Percentiles rank a stretch among this genome's conserved stretches.
Evolutionary conservation across 2,329 filamentous ascomycete genomes (phyloP).

Genomic region (Ophioceras dolichostomum): DNA sequence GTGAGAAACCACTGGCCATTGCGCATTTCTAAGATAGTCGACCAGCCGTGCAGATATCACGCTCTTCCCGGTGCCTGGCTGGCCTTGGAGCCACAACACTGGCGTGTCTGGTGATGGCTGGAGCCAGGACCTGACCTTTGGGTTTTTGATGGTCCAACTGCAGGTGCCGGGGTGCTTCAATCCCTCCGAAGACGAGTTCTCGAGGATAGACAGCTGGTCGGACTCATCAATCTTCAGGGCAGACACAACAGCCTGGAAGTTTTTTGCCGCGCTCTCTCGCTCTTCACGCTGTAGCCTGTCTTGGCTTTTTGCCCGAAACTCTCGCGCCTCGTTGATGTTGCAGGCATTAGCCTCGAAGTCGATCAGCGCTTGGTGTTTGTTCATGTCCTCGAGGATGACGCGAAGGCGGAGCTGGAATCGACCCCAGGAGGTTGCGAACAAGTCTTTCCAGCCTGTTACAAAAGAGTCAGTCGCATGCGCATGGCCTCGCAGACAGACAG

Average conservation of each 20-base stretch:
- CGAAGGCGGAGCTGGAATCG: conserved; percentile 22
- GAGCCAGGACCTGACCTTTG: conserved; percentile 14
- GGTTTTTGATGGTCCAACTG: conserved; percentile 18
- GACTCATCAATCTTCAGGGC: conserved; percentile 19
- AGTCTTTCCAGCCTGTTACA: conserved; percentile 18
- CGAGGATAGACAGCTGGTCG: conserved; percentile 17
- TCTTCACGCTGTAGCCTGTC: conserved; percentile 12
- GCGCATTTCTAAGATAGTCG: conserved; percentile 12
- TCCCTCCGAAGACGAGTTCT: conserved; percentile 12
- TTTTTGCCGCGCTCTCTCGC: conserved; percentile 9
- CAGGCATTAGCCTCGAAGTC: conserved; percentile 19
- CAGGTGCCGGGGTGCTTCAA: conserved; percentile 17
- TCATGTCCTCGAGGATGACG: conserved; percentile 19
- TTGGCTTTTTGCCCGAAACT: too few relatives aligned
- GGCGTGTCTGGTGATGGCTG: conserved; percentile 6
- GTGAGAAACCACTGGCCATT: conserved; percentile 14
- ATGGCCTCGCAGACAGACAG: too few relatives aligned
- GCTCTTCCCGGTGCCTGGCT: conserved; percentile 23
- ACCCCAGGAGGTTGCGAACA: conserved; percentile 24
- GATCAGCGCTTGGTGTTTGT: conserved; percentile 16
- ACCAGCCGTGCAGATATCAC: conserved; percentile 17
- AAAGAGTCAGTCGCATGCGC: too few relatives aligned
- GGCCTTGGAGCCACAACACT: conserved; percentile 20
- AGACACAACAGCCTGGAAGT: conserved; percentile 13
- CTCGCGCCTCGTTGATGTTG: conserved; percentile 13